Evolutionary conservation across 352 stramenopile species (phyloP).

Genomic region (Pythium chondricola): DNA sequence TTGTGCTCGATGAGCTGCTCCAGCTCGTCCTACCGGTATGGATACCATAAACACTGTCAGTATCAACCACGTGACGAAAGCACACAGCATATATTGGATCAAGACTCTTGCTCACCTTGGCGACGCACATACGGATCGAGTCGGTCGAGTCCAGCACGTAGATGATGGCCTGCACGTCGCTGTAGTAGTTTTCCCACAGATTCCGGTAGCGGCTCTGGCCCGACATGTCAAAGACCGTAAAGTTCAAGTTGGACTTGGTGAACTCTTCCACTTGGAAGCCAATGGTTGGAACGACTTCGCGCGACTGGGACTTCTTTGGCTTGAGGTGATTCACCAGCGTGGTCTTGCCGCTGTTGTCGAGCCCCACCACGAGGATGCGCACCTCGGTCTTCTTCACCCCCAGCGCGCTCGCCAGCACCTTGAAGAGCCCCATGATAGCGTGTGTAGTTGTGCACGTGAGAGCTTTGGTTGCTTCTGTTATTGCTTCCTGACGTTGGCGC

Average conservation of each 20-base stretch:
- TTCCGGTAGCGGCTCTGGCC: conserved; percentile 75
- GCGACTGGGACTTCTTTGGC: conserved; percentile 75
- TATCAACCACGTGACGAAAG: neutral
- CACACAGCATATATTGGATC: neutral
- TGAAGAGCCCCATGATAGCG: conserved; percentile 85
- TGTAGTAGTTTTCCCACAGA: conserved; percentile 87
- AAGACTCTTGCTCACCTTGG: conserved; percentile 33
- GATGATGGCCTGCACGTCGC: conserved; percentile 82
- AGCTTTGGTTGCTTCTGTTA: neutral
- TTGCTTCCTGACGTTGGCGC: neutral
- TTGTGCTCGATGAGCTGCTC: conserved; percentile 82
- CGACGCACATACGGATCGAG: conserved; percentile 77
- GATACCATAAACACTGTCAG: neutral
- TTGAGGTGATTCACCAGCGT: conserved; percentile 91
- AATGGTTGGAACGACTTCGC: conserved; percentile 85
- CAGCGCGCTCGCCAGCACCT: conserved; percentile 66
- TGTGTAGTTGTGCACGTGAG: neutral
- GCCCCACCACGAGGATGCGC: conserved; percentile 83
- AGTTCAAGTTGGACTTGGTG: conserved; percentile 88
- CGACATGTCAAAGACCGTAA: conserved; percentile 90
- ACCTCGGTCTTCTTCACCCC: conserved; percentile 81
- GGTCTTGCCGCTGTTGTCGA: conserved; percentile 91
- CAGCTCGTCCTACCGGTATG: conserved; percentile 53
- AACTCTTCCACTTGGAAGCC: conserved; percentile 90
- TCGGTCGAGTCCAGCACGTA: conserved; percentile 89